These are phyloP conservation scores for Neocallimastix lanati DNA, from an alignment of 192 early-diverging fungal species.

Conservation along the genomic window DNA sequence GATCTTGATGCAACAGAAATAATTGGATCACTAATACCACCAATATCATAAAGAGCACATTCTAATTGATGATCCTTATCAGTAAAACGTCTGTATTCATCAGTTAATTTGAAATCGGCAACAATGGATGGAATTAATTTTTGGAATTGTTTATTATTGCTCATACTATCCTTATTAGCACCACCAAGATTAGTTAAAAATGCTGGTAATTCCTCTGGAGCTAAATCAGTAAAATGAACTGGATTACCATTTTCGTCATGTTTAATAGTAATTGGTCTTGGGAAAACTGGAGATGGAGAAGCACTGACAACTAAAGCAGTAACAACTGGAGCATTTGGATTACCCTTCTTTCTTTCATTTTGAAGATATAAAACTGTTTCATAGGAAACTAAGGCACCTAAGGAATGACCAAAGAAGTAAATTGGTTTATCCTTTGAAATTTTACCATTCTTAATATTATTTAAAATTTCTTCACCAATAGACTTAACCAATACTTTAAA, in stretches of 20 bases:
- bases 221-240: not conserved
- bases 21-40: not conserved
- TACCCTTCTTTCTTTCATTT: not conserved
- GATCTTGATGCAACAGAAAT: not conserved
- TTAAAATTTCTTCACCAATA: not conserved
- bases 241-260: not conserved
- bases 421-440: not conserved
- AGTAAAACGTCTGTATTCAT: not conserved
- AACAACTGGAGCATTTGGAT: not conserved
- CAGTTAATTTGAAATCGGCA: not conserved
- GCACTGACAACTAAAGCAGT: not conserved
- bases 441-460: not conserved
- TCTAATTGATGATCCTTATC: not conserved
- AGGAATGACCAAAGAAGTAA: not conserved
- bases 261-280: not conserved
- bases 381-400: not conserved
- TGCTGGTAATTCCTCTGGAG: not conserved
- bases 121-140: not conserved
- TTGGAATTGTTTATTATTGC: not conserved
- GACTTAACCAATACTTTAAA: not conserved
- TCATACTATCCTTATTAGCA: not conserved
- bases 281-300: not conserved
- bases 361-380: not conserved
- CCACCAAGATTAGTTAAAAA: not conserved
- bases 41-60: not conserved